A percentile compares a stretch with the other conserved stretches of the same genome.
phyloP scores from a whole-genome alignment of 805 yeast genomes.

The Cyberlindnera lachancei region DNA sequence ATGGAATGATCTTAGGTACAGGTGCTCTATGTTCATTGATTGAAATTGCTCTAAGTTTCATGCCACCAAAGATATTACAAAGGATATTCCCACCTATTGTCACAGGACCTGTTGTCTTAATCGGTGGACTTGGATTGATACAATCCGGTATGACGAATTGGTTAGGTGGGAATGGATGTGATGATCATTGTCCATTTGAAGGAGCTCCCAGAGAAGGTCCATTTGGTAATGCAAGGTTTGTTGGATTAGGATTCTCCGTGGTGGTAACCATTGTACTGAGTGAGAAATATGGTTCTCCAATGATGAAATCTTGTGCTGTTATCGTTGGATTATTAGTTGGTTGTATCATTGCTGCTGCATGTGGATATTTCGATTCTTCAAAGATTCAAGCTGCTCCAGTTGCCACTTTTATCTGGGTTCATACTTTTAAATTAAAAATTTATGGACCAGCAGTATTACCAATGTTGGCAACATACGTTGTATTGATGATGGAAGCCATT shows the following conservation, averaged over 20 bases:
- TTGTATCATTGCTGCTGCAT: slow-evolving; percentile 87
- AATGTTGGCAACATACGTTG: slow-evolving; percentile 73
- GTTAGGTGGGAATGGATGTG: slow-evolving; percentile 79
- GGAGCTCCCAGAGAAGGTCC: slow-evolving; percentile 52
- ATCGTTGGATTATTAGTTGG: slow-evolving; percentile 79
- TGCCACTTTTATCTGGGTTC: slow-evolving; percentile 81
- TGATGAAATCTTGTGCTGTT: slow-evolving; percentile 91
- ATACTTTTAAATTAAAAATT: slow-evolving; percentile 66
- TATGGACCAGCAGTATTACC: slow-evolving; percentile 88
- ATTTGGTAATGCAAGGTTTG: slow-evolving; percentile 83
- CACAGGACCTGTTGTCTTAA: slow-evolving; percentile 86
- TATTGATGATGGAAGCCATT: slow-evolving; percentile 85
- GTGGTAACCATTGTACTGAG: slow-evolving; percentile 63
- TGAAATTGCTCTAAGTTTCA: slow-evolving; percentile 65
- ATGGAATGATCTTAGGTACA: slow-evolving; percentile 80
- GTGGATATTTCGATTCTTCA: slow-evolving; percentile 63
- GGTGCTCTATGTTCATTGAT: slow-evolving; percentile 71
- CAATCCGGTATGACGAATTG: slow-evolving; percentile 74
- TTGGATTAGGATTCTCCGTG: slow-evolving; percentile 85
- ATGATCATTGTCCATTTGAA: slow-evolving; percentile 36
- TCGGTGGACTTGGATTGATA: slow-evolving; percentile 70
- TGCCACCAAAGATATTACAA: slow-evolving; percentile 67
- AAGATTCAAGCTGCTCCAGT: slow-evolving; percentile 67
- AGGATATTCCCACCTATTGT: slow-evolving; percentile 81
- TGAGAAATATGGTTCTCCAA: slow-evolving; percentile 89